Evolutionary conservation across 495 filamentous ascomycete species (phyloP).

Genomic region (Penicillium waksmanii): DNA sequence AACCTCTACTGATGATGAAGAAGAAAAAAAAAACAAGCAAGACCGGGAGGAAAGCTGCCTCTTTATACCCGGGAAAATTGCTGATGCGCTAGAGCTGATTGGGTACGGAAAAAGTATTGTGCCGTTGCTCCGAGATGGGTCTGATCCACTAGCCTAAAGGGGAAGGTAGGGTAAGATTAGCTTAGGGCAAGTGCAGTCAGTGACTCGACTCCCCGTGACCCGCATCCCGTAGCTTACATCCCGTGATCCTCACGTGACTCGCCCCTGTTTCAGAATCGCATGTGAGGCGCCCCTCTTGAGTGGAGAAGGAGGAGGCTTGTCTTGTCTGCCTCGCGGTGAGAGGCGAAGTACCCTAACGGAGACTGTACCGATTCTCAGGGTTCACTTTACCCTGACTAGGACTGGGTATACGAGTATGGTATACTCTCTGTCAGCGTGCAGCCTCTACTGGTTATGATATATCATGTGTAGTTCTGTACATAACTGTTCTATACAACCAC

Average conservation of each 20-base stretch:
- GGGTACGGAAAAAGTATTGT: neutral
- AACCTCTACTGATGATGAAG: conserved; percentile 57
- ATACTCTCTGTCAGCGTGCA: too few relatives aligned
- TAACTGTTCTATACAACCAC: too few relatives aligned
- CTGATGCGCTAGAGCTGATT: neutral
- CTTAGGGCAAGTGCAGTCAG: conserved; percentile 1
- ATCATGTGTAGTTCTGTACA: too few relatives aligned
- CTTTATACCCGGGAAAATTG: conserved; percentile 26
- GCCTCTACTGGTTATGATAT: too few relatives aligned
- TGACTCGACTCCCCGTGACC: neutral
- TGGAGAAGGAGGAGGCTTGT: conserved; percentile 4
- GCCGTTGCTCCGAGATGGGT: conserved; percentile 7
- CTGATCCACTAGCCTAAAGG: neutral
- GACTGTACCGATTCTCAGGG: neutral
- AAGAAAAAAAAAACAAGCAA: conserved; percentile 42
- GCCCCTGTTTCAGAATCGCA: conserved; percentile 11
- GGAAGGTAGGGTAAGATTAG: conserved; percentile 20
- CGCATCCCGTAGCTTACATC: neutral
- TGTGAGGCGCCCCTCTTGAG: conserved; percentile 11
- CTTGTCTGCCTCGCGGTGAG: conserved; percentile 3
- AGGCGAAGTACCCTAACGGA: neutral
- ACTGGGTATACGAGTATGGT: too few relatives aligned
- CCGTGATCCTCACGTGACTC: neutral
- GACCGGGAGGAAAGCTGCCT: conserved; percentile 11
- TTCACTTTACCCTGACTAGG: too few relatives aligned